Conservation (phyloP, 2,329 filamentous ascomycete genomes). For the Scytalidium lignicola region DNA sequence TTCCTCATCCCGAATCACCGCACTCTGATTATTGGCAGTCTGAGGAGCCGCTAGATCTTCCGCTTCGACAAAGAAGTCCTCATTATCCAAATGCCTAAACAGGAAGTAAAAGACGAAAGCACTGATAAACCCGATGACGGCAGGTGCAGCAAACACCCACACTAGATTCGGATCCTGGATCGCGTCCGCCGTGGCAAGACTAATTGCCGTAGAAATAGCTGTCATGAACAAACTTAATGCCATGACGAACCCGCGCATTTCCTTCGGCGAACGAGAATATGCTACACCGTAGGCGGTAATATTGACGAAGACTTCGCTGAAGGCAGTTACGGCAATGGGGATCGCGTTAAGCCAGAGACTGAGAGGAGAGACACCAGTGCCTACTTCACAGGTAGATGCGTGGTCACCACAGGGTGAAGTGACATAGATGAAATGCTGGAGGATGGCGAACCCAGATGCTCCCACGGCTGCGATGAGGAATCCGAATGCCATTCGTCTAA, state of each 20-base stretch:
- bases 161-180: background rate
- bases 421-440: constrained; percentile 56
- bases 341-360: background rate
- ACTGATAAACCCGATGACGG: too few relatives aligned
- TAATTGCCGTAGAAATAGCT: background rate
- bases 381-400: constrained; percentile 37
- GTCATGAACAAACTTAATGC: background rate
- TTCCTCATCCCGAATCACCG: too few relatives aligned
- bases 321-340: background rate
- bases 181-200: background rate
- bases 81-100: too few relatives aligned
- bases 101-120: too few relatives aligned
- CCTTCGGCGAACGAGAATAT: background rate
- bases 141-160: too few relatives aligned
- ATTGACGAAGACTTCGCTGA: background rate
- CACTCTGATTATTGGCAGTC: too few relatives aligned
- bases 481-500: constrained; percentile 66
- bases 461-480: constrained; percentile 50
- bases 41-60: too few relatives aligned
- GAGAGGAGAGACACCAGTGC: constrained; percentile 21
- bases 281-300: background rate
- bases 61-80: too few relatives aligned
- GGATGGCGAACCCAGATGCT: constrained; percentile 50
- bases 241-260: background rate
- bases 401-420: constrained; percentile 46